A percentile compares a stretch with the other conserved stretches of the same genome.
These are phyloP conservation scores for Coniochaeta sp. DNA, from an alignment of 2,329 filamentous ascomycete species.

Conservation along the genomic window DNA sequence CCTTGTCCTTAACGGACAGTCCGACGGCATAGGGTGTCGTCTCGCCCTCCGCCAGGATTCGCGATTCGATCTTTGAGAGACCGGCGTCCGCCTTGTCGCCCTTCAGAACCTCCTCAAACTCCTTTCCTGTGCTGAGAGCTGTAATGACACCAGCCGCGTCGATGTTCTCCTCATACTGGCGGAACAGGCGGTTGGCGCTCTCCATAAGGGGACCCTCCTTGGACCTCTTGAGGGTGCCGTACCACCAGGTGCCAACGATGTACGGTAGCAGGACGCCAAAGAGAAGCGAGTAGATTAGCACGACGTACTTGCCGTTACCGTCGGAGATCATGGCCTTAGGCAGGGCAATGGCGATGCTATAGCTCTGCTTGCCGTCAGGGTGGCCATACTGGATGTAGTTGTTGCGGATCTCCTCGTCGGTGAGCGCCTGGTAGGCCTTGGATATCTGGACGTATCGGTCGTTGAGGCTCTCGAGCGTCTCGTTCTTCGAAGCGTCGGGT, in stretches of 20 bases:
- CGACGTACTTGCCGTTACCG: constrained; percentile 90
- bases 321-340: constrained; percentile 89
- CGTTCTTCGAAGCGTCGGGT: constrained; percentile 78
- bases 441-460: constrained; percentile 88
- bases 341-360: constrained; percentile 94
- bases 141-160: constrained; percentile 72
- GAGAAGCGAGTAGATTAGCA: constrained; percentile 80
- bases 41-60: constrained; percentile 58
- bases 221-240: constrained; percentile 86
- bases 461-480: constrained; percentile 79
- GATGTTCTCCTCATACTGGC: constrained; percentile 80
- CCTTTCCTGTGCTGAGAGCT: constrained; percentile 77
- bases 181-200: constrained; percentile 91
- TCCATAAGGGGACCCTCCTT: constrained; percentile 91
- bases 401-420: constrained; percentile 93
- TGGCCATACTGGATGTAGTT: constrained; percentile 96
- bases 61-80: constrained; percentile 76
- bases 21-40: constrained; percentile 45
- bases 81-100: constrained; percentile 75
- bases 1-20: constrained; percentile 66
- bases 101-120: constrained; percentile 71
- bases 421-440: constrained; percentile 96
- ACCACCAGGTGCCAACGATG: constrained; percentile 96
- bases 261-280: constrained; percentile 89
- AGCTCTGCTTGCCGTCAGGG: constrained; percentile 96